Base-by-base conservation (phyloP, 257 asterid species). In the Parsonsia alboflavescens region DNA sequence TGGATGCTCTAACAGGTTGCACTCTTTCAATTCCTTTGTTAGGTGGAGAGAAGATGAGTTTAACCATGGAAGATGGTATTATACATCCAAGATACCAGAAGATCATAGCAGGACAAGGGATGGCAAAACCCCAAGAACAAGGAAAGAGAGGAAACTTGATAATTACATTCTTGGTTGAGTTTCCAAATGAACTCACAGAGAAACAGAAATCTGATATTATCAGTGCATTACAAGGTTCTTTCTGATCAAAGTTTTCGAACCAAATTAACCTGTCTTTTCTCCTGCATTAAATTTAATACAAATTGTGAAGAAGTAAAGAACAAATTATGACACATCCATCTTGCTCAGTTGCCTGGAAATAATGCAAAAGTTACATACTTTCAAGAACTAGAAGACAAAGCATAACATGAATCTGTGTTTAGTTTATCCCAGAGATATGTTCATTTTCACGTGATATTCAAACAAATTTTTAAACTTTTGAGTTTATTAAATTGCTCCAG, bases 1-100 rank as follows among this genome's bases (percentile, higher is more conserved):
- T 86, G 15, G 82, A 86, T 19, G 98, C 97, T 77, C 86, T 90
- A 9, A 81, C 90, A 0, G 88, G 96, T 21, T 84, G 94, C 82
- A 84, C 74, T 76, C 52, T 89, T 22, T 48, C 75, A 22, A 80
- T 90, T 71, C 96, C 96, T 3, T 80, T 89, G 70, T 75, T 92
- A 62, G 86, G 89, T 4, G 90, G 89, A 41, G 79, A 80, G 66
- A 76, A 71, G 26, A 77, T 75, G 86, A 82, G 74, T 71, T 66
- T 92, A 82, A 56, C 74, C 0, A 72, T 89, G 12, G 85, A 33
- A 33, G 39, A 89, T 17, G 96, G 90, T 41, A 69, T 92, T 56
- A 78, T 92, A 9, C 68, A 80, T 45, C 96, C 96, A 21, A 96
- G 96, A 33, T 83, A 82, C 49, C 80, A 82, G 70, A 88, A 79